Evolutionary conservation across 768 basidiomycete genomes (phyloP).

Genomic region (Rhodosporidiobolus sp.): DNA sequence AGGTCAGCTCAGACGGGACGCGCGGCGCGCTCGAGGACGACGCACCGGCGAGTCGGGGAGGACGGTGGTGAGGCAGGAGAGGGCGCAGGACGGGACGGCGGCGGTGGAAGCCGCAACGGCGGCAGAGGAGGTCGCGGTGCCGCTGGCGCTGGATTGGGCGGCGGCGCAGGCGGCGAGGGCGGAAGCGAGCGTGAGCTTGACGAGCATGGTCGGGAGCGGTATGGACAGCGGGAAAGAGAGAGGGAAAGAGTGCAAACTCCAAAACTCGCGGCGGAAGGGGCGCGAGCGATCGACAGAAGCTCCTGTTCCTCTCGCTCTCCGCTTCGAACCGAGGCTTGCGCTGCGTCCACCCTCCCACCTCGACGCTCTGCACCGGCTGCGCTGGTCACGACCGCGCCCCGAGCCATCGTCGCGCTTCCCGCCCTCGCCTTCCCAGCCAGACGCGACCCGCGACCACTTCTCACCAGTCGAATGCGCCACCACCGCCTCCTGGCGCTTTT

Average conservation of each 20-base stretch:
- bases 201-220: background rate
- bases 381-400: background rate
- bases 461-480: background rate
- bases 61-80: conserved; percentile 5
- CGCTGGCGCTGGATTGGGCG: background rate
- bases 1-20: background rate
- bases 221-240: too few relatives aligned
- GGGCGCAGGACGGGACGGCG: conserved; percentile 25
- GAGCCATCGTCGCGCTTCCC: background rate
- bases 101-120: background rate
- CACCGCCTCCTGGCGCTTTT: background rate
- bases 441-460: too few relatives aligned
- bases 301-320: too few relatives aligned
- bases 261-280: too few relatives aligned
- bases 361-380: background rate
- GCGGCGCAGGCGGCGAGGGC: background rate
- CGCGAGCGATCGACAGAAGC: too few relatives aligned
- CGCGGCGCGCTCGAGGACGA: background rate
- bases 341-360: too few relatives aligned
- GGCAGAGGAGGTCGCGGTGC: background rate
- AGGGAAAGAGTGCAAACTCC: background rate
- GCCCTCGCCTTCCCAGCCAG: background rate
- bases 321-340: too few relatives aligned
- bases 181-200: too few relatives aligned
- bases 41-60: conserved; percentile 11